A percentile compares a stretch with the other conserved stretches of the same genome.
These are phyloP conservation scores for Ramularia collo-cygni DNA, from an alignment of 2,329 filamentous ascomycete genomes.

Conservation along the genomic window DNA sequence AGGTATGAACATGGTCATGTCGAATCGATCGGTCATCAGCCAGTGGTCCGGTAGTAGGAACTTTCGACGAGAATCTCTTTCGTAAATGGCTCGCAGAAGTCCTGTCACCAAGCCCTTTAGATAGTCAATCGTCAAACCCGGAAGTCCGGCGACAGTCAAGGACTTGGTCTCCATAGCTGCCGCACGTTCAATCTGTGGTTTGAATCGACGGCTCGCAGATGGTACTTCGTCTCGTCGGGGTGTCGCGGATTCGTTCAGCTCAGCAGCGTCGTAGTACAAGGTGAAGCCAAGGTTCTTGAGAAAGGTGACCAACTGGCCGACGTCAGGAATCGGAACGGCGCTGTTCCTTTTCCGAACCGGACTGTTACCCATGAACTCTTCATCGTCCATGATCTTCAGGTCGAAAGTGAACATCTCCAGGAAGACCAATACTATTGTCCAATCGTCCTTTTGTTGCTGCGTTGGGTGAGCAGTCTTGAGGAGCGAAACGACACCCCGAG, in stretches of 20 bases:
- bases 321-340: constrained; percentile 62
- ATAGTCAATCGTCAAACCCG: constrained; percentile 69
- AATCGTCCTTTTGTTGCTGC: constrained; percentile 54
- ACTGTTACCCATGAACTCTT: constrained; percentile 62
- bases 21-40: constrained; percentile 83
- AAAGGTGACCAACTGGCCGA: constrained; percentile 70
- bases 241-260: constrained; percentile 33
- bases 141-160: constrained; percentile 51
- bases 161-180: constrained; percentile 27
- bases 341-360: constrained; percentile 44
- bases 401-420: constrained; percentile 92
- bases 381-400: constrained; percentile 86
- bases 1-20: constrained; percentile 78
- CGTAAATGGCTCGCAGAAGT: constrained; percentile 80
- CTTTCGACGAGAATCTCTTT: constrained; percentile 79
- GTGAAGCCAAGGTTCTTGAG: constrained; percentile 87
- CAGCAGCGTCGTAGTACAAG: constrained; percentile 74
- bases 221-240: constrained; percentile 12
- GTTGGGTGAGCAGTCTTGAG: constrained; percentile 35
- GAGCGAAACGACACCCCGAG: constrained; percentile 52
- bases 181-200: constrained; percentile 1
- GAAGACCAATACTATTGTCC: constrained; percentile 83
- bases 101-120: constrained; percentile 74
- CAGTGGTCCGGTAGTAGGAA: constrained; percentile 83
- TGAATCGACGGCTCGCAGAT: constrained; percentile 6